Evolutionary conservation across 2,329 filamentous ascomycete species (phyloP), one percentile per base, ranked within the genome.

Genomic region (Aspergillus arachidicola): DNA sequence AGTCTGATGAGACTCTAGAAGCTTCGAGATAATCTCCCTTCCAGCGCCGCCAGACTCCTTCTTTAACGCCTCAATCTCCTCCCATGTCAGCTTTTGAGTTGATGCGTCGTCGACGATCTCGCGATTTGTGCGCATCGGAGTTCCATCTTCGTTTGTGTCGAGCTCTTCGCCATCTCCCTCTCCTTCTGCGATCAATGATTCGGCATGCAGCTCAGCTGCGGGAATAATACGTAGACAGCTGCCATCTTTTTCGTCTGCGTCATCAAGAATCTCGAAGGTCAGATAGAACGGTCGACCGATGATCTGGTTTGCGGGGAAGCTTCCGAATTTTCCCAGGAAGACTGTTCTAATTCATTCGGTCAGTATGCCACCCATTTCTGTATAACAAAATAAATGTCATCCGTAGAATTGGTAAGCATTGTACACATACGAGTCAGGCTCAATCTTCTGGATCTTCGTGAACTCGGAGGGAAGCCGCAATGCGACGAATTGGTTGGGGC

Each of bases 281-380:
- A 96, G 83, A 80, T 97, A 88, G 75, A 92, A 97, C 0, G 95
- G 95, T 9, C 95, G 89, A n/a, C 93, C 91, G 66, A 99, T 87
- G 53, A 99, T 87, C 36, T 95, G 86, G 75, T 98, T 97, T 58
- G 92, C 89, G 19, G 92, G 90, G 75, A 99, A 97, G 2, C 88
- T 88, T 67, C 95, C 95, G 76, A 95, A 96, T 86, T 97, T 98
- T 61, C 93, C 93, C 38, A 98, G 84, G 1, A 92, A 93, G 68
- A 98, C 91, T 51, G 88, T 92, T 46, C 94, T 97, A 69, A 11
- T 48, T 23, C 30, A 48, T 61, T 3, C 23, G 60, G 68, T 68
- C 63, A 67, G 61, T 48, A 36, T 30, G 38, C 36, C 34, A 32
- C 43, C 32, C 54, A 4, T 36, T 12, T 11, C 38, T 23, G 2